Evolutionary conservation across 495 filamentous ascomycete species (phyloP).

Genomic region (Penicillium flavigenum): DNA sequence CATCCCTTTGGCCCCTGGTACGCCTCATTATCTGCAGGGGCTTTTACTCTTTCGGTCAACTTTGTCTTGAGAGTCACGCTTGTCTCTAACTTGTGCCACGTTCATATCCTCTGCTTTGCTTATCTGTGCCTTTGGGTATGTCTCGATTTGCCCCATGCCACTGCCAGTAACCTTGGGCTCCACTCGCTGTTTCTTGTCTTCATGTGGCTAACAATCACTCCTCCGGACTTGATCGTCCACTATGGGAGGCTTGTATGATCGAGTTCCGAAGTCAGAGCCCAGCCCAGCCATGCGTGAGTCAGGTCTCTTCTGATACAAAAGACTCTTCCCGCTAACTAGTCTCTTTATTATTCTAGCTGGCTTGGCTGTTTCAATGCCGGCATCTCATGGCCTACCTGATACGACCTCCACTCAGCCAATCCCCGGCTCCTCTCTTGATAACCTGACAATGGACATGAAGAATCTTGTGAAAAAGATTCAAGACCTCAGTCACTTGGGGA

Average conservation of each 20-base stretch:
- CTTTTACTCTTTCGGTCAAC: neutral
- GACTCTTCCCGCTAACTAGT: neutral
- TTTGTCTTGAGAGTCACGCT: neutral
- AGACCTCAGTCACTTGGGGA: slow-evolving; percentile 46
- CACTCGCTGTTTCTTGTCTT: neutral
- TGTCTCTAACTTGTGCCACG: neutral
- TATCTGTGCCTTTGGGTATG: neutral
- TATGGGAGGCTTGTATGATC: neutral
- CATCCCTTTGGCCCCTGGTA: neutral
- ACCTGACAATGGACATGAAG: slow-evolving; percentile 42
- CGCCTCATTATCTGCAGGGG: neutral
- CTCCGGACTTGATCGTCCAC: neutral
- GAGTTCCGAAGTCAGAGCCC: neutral
- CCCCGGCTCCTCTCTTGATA: slow-evolving; percentile 21
- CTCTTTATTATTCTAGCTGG: neutral
- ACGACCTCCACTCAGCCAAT: neutral
- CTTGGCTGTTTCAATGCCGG: neutral
- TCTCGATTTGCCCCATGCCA: neutral
- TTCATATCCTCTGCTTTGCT: neutral
- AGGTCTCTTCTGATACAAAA: neutral
- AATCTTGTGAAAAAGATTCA: slow-evolving; percentile 48
- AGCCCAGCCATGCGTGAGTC: neutral
- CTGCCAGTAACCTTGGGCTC: neutral
- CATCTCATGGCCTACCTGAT: neutral
- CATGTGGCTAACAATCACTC: neutral